Conservation (phyloP, 345 rosid genomes). For the Aquilaria yunnanensis region DNA sequence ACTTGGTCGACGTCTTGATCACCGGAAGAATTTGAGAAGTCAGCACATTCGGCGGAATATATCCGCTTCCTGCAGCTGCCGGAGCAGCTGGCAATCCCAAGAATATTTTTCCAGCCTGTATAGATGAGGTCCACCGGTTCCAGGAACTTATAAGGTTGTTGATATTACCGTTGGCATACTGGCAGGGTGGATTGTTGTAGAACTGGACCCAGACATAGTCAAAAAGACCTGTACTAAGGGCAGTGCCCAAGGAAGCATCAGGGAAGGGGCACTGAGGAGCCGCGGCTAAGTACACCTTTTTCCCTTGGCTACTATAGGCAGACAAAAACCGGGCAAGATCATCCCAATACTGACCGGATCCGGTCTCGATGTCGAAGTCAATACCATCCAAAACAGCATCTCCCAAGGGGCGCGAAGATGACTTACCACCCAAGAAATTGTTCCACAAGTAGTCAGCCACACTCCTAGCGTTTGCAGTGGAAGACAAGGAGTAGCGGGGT, state of each 20-base stretch:
- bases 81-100: slow-evolving; percentile 10
- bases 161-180: neutral
- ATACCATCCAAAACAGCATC: no score
- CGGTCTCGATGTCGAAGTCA: no score
- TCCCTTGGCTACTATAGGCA: no score
- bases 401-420: no score
- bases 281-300: no score
- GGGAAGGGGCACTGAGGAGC: neutral
- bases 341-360: no score
- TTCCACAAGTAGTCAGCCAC: no score
- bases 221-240: slow-evolving; percentile 3
- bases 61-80: slow-evolving; percentile 9
- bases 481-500: no score
- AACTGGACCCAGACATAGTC: slow-evolving; percentile 5
- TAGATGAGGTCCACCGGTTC: slow-evolving; percentile 4
- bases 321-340: no score
- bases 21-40: neutral
- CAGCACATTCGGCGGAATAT: slow-evolving; percentile 6
- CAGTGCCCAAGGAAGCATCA: neutral
- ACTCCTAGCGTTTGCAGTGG: no score
- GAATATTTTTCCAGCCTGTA: neutral
- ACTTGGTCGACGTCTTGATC: no score
- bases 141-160: slow-evolving; percentile 1
- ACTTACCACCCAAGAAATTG: no score
- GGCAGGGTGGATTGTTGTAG: slow-evolving; percentile 5